phyloP scores from a whole-genome alignment of 139 green algal species.

The Tetradesmus obliquus region DNA sequence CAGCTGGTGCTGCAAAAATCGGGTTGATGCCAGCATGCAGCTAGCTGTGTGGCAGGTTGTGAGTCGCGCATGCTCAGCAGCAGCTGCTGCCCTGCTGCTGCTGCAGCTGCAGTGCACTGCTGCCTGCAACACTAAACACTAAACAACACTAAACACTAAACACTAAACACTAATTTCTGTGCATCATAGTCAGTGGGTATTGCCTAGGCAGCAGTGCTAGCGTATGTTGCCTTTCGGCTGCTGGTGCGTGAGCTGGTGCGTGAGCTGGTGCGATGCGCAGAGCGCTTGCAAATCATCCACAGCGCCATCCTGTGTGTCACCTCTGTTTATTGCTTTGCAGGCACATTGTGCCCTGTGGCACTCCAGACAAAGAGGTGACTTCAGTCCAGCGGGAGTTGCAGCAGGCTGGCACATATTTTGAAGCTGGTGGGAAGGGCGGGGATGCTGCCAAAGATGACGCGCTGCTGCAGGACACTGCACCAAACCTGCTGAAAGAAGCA shows the following conservation, averaged over 20 bases:
- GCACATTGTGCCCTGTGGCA: conserved; percentile 88
- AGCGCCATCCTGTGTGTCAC: no score
- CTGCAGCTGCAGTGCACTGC: background rate
- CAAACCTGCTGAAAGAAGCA: background rate
- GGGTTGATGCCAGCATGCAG: no score
- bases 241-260: no score
- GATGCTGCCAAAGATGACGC: background rate
- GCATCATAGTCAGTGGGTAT: no score
- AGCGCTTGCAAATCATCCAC: no score
- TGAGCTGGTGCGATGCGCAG: no score
- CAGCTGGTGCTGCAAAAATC: no score
- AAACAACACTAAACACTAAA: no score
- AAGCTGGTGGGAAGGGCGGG: background rate
- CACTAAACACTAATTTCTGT: no score
- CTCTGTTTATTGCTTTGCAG: background rate
- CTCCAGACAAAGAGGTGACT: conserved; percentile 61
- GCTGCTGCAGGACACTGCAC: background rate
- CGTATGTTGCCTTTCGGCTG: no score
- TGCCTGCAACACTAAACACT: no score
- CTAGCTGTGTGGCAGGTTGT: background rate
- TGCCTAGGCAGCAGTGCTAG: no score
- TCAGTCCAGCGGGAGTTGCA: conserved; percentile 51
- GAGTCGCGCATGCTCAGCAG: background rate
- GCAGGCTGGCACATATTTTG: background rate
- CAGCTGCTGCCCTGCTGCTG: background rate